Evolutionary conservation across 116 monocot species (phyloP).

Genomic region (Zostera marina): DNA sequence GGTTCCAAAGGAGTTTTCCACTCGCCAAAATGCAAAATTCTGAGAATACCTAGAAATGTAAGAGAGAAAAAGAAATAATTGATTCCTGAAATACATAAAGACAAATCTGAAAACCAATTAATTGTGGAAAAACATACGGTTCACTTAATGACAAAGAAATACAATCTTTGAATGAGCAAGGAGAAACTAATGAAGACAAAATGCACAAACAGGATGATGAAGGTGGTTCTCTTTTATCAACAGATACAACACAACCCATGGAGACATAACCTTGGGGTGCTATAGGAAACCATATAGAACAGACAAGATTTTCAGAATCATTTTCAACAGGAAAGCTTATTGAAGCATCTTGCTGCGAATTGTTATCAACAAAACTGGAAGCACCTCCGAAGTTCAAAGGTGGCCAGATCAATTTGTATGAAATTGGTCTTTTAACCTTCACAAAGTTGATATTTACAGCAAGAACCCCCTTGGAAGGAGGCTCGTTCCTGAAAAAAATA

Average conservation of each 20-base stretch:
- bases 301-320: conserved; percentile 5
- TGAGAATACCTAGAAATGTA: conserved; percentile 23
- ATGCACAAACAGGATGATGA: conserved; percentile 76
- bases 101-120: conserved; percentile 2
- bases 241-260: conserved; percentile 70
- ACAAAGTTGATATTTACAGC: conserved; percentile 83
- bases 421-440: conserved; percentile 80
- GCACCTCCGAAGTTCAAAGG: not conserved
- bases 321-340: not conserved
- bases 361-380: conserved; percentile 5
- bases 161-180: conserved; percentile 63
- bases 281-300: conserved; percentile 92
- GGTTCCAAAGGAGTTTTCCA: conserved; percentile 84
- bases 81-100: not conserved
- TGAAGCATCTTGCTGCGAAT: conserved; percentile 6
- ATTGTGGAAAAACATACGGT: conserved; percentile 19
- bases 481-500: conserved; percentile 47
- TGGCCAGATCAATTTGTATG: conserved; percentile 74
- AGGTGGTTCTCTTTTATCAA: conserved; percentile 44
- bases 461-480: conserved; percentile 83
- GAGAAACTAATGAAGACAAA: conserved; percentile 63
- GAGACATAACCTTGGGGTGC: conserved; percentile 90
- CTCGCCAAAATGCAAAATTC: conserved; percentile 70
- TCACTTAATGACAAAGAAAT: conserved; percentile 37
- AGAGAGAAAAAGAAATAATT: not conserved